These are phyloP conservation scores for Tillandsia leiboldiana DNA, from an alignment of 176 grass and related monocot genomes.

Conservation along the genomic window DNA sequence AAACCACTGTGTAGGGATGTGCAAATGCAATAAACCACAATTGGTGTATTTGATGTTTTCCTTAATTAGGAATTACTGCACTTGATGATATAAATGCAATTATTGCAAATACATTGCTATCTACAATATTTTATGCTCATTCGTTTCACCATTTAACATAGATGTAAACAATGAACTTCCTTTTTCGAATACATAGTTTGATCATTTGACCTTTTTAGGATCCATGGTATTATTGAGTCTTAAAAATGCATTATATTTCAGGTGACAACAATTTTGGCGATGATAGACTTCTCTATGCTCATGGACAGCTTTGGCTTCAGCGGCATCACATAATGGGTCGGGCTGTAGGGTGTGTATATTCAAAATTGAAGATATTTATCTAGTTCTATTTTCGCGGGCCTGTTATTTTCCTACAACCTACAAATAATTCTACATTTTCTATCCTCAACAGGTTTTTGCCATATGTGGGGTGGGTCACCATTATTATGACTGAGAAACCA, in stretches of 20 bases:
- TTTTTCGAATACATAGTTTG: not conserved
- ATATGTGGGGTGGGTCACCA: constrained; percentile 68
- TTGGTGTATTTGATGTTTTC: too few relatives aligned
- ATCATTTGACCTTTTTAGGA: not conserved
- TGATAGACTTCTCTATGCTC: constrained; percentile 52
- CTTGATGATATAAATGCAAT: not conserved
- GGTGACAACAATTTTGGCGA: constrained; percentile 61
- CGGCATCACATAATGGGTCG: constrained; percentile 71
- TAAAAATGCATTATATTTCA: constrained; percentile 24
- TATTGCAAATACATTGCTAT: constrained; percentile 1
- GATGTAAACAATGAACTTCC: not conserved
- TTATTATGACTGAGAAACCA: constrained; percentile 81
- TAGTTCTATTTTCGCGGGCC: not conserved
- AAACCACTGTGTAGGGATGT: too few relatives aligned
- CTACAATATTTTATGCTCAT: not conserved
- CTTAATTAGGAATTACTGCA: too few relatives aligned
- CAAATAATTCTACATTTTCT: not conserved
- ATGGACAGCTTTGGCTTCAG: constrained; percentile 66
- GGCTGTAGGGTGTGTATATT: constrained; percentile 54
- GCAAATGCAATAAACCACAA: too few relatives aligned
- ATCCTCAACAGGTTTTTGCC: constrained; percentile 52
- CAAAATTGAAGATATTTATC: constrained; percentile 1
- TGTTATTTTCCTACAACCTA: not conserved
- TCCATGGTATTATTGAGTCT: not conserved
- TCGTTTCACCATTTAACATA: not conserved